Base-by-base conservation (phyloP, 2,329 filamentous ascomycete genomes). In the Pestalotiopsis sp. region DNA sequence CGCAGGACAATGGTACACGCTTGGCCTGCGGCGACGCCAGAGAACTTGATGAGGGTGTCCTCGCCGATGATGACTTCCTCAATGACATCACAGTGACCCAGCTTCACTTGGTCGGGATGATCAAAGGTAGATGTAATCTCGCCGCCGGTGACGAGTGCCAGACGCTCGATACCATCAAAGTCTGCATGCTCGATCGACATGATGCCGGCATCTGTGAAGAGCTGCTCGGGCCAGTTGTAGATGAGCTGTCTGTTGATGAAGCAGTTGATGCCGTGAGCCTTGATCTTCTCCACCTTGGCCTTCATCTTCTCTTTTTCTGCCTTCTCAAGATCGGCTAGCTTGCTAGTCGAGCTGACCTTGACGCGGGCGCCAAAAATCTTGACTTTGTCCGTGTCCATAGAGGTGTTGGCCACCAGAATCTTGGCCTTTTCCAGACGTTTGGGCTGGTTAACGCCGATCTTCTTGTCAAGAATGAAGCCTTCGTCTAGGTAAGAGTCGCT, bases 371-470 rank as follows among this genome's bases (percentile, higher is more conserved):
- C 96, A 77, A 99, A 99, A 77, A 99, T 98, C 89, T 99, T 99
- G 85, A 99, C 93, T 87, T 99, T 99, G 84, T 99, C 96, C 45
- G 96, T 99, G 83, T 99, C 96, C 96, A 99, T 99, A 13, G 95
- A 93, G 11, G 96, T 99, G 84, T 99, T 99, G 72, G 96, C 96
- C 25, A 99, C 93, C 68, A 99, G 84, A 73, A 99, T 99, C 86
- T 98, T 99, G 73, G 95, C 96, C 81, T 99, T 98, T 82, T 98
- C 95, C 77, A 99, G 86, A 69, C 94, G 89, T 87, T 98, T 98
- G 67, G 96, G 96, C 83, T 99, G 96, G 86, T 98, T 98, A 69
- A 98, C 95, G 74, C 96, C 96, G 73, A 99, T 97, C 85, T 95
- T 97, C 89, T 99, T 99, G 85, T 99, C 96, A 67, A 99, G 86